phyloP scores from a whole-genome alignment of 192 early-diverging fungal genomes.

The Dimargaris cristalligena region DNA sequence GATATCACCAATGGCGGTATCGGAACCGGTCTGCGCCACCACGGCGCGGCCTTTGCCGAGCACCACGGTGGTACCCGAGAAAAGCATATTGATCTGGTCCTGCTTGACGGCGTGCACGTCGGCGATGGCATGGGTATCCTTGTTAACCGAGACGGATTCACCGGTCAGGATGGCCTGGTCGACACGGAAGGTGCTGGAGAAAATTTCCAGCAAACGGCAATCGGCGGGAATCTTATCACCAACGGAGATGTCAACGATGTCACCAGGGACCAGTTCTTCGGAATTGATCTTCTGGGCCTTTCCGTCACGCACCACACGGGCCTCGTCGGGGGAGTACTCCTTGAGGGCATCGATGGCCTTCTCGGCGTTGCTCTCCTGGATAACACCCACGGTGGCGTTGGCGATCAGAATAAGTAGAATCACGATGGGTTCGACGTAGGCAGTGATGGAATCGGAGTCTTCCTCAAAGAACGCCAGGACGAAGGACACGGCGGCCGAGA shows the following conservation, averaged over 20 bases:
- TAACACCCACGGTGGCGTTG: constrained; percentile 91
- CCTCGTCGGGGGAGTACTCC: constrained; percentile 92
- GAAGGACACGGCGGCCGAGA: constrained; percentile 82
- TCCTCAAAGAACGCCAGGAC: constrained; percentile 83
- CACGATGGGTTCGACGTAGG: constrained; percentile 95
- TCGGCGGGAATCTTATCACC: constrained; percentile 98
- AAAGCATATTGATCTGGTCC: constrained; percentile 93
- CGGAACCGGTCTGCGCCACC: constrained; percentile 71
- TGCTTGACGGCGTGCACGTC: constrained; percentile 77
- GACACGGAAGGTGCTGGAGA: constrained; percentile 71
- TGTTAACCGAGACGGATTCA: constrained; percentile 82
- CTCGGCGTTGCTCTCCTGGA: constrained; percentile 94
- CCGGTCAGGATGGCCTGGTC: constrained; percentile 95
- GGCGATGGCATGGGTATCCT: constrained; percentile 41
- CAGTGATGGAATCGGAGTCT: constrained; percentile 46
- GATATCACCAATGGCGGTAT: constrained; percentile 89
- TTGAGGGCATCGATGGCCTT: constrained; percentile 94
- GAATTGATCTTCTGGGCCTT: constrained; percentile 43
- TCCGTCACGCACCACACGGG: constrained; percentile 74
- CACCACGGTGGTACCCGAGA: constrained; percentile 91
- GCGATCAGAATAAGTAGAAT: constrained; percentile 96
- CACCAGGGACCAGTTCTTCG: constrained; percentile 84
- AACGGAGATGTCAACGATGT: constrained; percentile 78
- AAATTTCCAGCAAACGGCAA: constrained; percentile 62
- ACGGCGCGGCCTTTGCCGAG: constrained; percentile 78